Evolutionary conservation across 1,284 basidiomycete genomes (phyloP).

Genomic region (Microbotryum lychnidis-dioicae): DNA sequence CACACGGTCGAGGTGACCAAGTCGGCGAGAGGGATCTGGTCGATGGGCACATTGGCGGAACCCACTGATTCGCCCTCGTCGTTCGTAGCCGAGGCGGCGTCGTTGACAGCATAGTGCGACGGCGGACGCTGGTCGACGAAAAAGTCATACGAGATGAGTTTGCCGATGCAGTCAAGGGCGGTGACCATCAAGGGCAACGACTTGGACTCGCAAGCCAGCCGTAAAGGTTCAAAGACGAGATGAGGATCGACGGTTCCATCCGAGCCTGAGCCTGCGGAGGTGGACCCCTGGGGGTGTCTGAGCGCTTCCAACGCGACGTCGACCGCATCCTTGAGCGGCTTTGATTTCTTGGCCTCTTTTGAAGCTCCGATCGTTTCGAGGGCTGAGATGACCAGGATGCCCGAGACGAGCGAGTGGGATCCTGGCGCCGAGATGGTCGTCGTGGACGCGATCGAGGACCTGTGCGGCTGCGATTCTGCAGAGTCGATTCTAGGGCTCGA

Average conservation of each 20-base stretch:
- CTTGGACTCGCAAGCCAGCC: constrained; percentile 85
- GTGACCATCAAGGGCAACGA: constrained; percentile 87
- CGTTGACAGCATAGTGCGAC: constrained; percentile 12
- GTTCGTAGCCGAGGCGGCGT: constrained; percentile 51
- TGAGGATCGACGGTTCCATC: constrained; percentile 44
- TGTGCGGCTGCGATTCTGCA: constrained; percentile 1
- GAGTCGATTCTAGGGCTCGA: not conserved
- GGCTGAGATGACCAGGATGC: constrained; percentile 62
- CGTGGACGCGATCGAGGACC: constrained; percentile 29
- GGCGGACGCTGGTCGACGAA: constrained; percentile 55
- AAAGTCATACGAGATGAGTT: constrained; percentile 92
- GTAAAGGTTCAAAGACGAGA: constrained; percentile 84
- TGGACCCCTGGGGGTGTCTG: constrained; percentile 59
- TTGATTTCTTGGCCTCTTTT: constrained; percentile 77
- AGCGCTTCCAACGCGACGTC: constrained; percentile 76
- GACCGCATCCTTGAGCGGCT: constrained; percentile 70
- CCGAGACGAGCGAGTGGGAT: constrained; percentile 39
- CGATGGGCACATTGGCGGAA: constrained; percentile 44
- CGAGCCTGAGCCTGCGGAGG: constrained; percentile 32
- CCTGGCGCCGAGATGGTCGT: constrained; percentile 24
- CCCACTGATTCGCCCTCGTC: constrained; percentile 48
- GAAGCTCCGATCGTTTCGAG: constrained; percentile 78
- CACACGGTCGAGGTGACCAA: constrained; percentile 89
- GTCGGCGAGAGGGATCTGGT: constrained; percentile 57
- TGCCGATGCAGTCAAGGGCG: constrained; percentile 89